Percentiles rank a stretch among this genome's conserved stretches.
Evolutionary conservation across 805 yeast species (phyloP).

Genomic region (Candida succiphila): DNA sequence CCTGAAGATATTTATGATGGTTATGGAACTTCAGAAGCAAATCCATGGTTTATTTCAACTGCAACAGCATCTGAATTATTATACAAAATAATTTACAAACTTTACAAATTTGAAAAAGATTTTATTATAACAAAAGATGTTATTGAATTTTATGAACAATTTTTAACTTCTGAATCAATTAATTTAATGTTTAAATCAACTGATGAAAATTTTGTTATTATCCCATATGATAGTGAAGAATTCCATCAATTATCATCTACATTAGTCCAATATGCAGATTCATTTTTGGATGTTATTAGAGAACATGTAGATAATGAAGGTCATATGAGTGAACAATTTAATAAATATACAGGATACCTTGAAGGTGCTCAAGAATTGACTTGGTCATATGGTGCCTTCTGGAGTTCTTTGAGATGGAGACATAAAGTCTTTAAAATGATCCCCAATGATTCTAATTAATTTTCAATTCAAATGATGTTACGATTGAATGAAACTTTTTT

Average conservation of each 20-base stretch:
- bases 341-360: slow-evolving; percentile 70
- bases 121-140: slow-evolving; percentile 24
- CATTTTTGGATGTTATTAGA: slow-evolving; percentile 50
- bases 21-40: slow-evolving; percentile 59
- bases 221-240: slow-evolving; percentile 30
- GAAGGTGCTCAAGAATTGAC: slow-evolving; percentile 83
- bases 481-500: too few species aligned
- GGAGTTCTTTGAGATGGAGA: slow-evolving; percentile 64
- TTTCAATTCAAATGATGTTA: too few species aligned
- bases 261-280: slow-evolving; percentile 51
- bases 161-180: slow-evolving; percentile 9
- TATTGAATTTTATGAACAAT: slow-evolving; percentile 9
- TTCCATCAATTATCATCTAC: slow-evolving; percentile 35
- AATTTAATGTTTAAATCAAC: too few species aligned
- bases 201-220: slow-evolving; percentile 7
- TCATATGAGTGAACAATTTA: slow-evolving; percentile 82
- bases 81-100: slow-evolving; percentile 41
- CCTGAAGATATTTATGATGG: slow-evolving; percentile 92
- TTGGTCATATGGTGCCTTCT: slow-evolving; percentile 81
- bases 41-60: slow-evolving; percentile 88
- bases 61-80: slow-evolving; percentile 58
- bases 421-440: slow-evolving; percentile 23
- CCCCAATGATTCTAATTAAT: slow-evolving; percentile 1
- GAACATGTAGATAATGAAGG: slow-evolving; percentile 58
- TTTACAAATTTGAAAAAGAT: slow-evolving; percentile 29